Evolutionary conservation across 495 filamentous ascomycete species (phyloP).

Genomic region (Xylaria bambusicola): DNA sequence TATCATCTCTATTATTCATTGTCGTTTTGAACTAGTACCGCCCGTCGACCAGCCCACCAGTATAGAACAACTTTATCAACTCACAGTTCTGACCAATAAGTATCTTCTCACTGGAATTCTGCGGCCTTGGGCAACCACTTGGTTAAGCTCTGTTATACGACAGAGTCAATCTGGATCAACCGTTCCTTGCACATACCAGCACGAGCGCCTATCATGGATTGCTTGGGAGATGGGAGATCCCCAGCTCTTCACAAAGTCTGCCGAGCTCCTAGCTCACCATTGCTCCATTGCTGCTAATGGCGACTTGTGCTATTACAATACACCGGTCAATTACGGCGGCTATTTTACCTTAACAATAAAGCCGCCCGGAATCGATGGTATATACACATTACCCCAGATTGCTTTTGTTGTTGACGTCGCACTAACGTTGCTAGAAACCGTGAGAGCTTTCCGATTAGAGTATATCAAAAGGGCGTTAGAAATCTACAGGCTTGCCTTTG

Average conservation of each 20-base stretch:
- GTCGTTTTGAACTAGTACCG: conserved; percentile 10
- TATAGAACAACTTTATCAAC: conserved; percentile 8
- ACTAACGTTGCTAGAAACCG: no score
- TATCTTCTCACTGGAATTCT: conserved; percentile 19
- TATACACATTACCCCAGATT: no score
- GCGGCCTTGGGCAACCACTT: conserved; percentile 14
- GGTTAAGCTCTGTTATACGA: background rate
- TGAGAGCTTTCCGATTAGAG: no score
- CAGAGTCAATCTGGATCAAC: background rate
- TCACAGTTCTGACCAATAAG: conserved; percentile 21
- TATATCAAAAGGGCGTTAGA: no score
- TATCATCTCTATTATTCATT: conserved; percentile 19
- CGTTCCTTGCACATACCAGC: background rate
- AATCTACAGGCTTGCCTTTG: no score
- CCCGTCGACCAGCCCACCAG: background rate
- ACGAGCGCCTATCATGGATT: conserved; percentile 13
- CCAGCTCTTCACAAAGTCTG: background rate
- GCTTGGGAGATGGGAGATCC: conserved; percentile 17
- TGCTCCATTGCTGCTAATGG: conserved; percentile 1
- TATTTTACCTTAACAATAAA: background rate
- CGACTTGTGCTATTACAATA: background rate
- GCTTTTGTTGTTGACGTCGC: no score
- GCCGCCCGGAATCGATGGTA: background rate
- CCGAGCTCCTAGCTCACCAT: background rate
- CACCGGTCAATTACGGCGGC: background rate